Base-by-base conservation (phyloP, 225 moss, liverwort and hornwort genomes). In the Polytrichum formosum region DNA sequence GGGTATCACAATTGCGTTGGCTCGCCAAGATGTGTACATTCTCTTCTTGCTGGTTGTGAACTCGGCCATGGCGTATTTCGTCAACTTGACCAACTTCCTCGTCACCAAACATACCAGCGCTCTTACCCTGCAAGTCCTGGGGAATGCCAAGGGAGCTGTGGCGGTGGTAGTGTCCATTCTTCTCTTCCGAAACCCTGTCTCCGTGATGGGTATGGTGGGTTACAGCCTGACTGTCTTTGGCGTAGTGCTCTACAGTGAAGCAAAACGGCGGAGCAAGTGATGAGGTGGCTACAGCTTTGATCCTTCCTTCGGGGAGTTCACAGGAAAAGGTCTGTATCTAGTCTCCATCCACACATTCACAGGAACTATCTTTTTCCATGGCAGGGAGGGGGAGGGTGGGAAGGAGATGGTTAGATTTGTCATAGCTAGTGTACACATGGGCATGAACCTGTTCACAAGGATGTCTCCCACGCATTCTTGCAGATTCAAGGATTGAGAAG, bases 81-180 rank as follows among this genome's bases (percentile, higher is more conserved):
- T 97, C 26, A 97, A 97, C 70, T 85, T 97, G 28, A 92, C 97
- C 53, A 97, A 97, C 86, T 97, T 97, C 63, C 85, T 97, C 66
- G 97, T 97, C 66, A 97, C 97, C 26, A 97, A 97, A 77, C 90
- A 94, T 62, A 97, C 97, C 63, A 97, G 97, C 55, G 94, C 97
- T 19, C 80, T 97, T 60, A 97, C 97, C 37, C 79, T 97, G 46
- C 97, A 97, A 90, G 97, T 97, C 64, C 80, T 97, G 18, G 97
- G 97, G 61, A 97, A 97, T 72, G 97, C 97, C 1, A 97, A 97
- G 72, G 97, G 94, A 53, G 97, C 97, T 21, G 94, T 97, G 29
- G 97, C 97, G 4, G 97, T 97, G 21, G 97, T 97, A 67, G 91
- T 97, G 61, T 97, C 97, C 60, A 92, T 97, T 82, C 86, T 97